A percentile compares a stretch with the other conserved stretches of the same genome.
Evolutionary conservation across 1,139 yeast species (phyloP).

Genomic region (Meyerozyma elateridarum): DNA sequence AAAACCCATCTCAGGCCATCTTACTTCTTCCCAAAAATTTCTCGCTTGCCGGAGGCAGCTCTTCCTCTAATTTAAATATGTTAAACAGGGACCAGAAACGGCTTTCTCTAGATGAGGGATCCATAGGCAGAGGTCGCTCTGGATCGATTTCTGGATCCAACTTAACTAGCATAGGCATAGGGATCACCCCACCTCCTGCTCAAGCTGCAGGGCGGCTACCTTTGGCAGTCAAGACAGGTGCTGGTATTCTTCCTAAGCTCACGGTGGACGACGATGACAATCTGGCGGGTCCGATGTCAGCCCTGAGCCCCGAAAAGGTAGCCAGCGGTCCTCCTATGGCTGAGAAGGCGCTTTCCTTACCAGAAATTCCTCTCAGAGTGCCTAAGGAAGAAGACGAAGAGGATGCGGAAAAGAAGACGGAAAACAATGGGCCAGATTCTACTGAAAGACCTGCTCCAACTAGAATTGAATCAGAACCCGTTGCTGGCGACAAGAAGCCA

Average conservation of each 20-base stretch:
- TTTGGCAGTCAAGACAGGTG: neutral
- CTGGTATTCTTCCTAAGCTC: neutral
- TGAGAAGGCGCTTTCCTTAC: slow-evolving; percentile 2
- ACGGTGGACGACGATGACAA: neutral
- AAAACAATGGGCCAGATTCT: neutral
- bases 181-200: slow-evolving; percentile 9
- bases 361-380: slow-evolving; percentile 2
- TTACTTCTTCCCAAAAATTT: slow-evolving; percentile 44
- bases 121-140: neutral
- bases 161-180: slow-evolving; percentile 19
- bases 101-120: slow-evolving; percentile 26
- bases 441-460: too few species aligned
- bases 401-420: neutral
- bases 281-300: neutral
- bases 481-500: too few species aligned
- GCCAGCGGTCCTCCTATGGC: neutral
- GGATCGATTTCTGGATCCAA: slow-evolving; percentile 14
- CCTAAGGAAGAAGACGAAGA: neutral
- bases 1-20: slow-evolving; percentile 29
- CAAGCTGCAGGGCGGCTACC: slow-evolving; percentile 1
- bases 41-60: slow-evolving; percentile 24
- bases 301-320: neutral
- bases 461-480: neutral
- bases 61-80: slow-evolving; percentile 11
- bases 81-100: slow-evolving; percentile 18